Base-by-base conservation (phyloP, 352 stramenopile species). In the Pythium rhizo-oryzae region DNA sequence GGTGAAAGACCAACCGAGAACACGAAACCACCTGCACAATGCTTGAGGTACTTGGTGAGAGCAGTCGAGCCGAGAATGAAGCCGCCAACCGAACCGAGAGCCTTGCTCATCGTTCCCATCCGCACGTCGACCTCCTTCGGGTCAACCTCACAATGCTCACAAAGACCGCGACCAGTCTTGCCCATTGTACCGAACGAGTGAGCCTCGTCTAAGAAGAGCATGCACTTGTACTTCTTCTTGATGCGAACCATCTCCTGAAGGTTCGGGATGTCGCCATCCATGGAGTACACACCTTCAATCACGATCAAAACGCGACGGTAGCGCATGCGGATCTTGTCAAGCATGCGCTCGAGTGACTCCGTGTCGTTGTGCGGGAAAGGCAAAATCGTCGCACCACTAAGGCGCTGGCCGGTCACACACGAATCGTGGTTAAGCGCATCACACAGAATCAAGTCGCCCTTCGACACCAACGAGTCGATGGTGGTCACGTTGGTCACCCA, bases 371-470 rank as follows among this genome's bases (percentile, higher is more conserved):
- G 86, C 3, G 84, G 86, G 73, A 92, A 94, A 23, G 84, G 81
- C 44, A 92, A 62, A 28, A 94, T 88, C 8, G 86, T 89, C n/a
- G 86, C 86, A 44, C 86, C 86, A 66, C 82, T 92, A 28, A 92
- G 73, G 12, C 83, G 81, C 65, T 91, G 81, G 21, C 86, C 86
- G 25, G 74, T 92, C 18, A 94, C 86, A 64, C 84, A 92, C 54
- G 84, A 92, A 72, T 92, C 80, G 69, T 94, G 86, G 63, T 94
- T 94, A 19, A 94, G 70, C 13, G 83, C 82, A 57, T 94, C 86
- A 56, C 84, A 92, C 19, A 94, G 60, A 55, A 94, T 91, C 67
- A 94, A 73, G 28, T 92, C 84, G 35, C 82, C 80, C 72, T 91
- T 91, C 23, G 71, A 76, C 28, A 94, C 82, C 13, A 94, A 59